Percentiles rank a stretch among this genome's conserved stretches.
These are phyloP conservation scores for Boeremia exigua DNA, from an alignment of 2,329 filamentous ascomycete species.

Conservation along the genomic window DNA sequence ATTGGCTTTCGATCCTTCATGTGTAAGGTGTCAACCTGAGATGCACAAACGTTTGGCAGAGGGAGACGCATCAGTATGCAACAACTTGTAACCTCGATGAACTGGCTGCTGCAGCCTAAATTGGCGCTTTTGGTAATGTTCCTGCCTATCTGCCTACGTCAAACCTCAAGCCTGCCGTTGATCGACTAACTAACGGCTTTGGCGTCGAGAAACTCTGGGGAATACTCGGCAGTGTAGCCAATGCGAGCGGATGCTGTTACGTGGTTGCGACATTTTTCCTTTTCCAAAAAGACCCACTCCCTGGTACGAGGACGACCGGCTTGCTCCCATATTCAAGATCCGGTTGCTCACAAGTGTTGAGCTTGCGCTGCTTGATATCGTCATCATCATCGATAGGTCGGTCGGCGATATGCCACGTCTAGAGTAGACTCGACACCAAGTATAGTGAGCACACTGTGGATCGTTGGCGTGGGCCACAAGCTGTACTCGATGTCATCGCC, in stretches of 20 bases:
- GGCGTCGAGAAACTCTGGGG: slow-evolving; percentile 10
- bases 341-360: not conserved
- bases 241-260: slow-evolving; percentile 24
- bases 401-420: not conserved
- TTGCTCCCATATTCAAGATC: slow-evolving; percentile 9
- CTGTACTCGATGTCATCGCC: slow-evolving; percentile 13
- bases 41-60: too few relatives aligned
- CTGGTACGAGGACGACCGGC: not conserved
- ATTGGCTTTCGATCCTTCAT: not conserved
- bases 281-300: slow-evolving; percentile 1
- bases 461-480: not conserved
- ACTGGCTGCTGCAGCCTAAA: not conserved
- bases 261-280: slow-evolving; percentile 15
- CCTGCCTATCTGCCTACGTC: slow-evolving; percentile 12
- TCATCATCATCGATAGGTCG: slow-evolving; percentile 18
- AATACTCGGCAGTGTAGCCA: slow-evolving; percentile 11
- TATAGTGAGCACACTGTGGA: not conserved
- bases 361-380: slow-evolving; percentile 23
- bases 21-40: not conserved
- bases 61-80: too few relatives aligned
- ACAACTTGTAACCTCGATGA: not conserved
- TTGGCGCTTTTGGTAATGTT: slow-evolving; percentile 4
- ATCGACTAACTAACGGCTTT: slow-evolving; percentile 8
- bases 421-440: slow-evolving; percentile 9
- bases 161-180: slow-evolving; percentile 1